These are phyloP conservation scores for Cryphonectria japonica DNA, from an alignment of 2,329 filamentous ascomycete species.

Conservation along the genomic window DNA sequence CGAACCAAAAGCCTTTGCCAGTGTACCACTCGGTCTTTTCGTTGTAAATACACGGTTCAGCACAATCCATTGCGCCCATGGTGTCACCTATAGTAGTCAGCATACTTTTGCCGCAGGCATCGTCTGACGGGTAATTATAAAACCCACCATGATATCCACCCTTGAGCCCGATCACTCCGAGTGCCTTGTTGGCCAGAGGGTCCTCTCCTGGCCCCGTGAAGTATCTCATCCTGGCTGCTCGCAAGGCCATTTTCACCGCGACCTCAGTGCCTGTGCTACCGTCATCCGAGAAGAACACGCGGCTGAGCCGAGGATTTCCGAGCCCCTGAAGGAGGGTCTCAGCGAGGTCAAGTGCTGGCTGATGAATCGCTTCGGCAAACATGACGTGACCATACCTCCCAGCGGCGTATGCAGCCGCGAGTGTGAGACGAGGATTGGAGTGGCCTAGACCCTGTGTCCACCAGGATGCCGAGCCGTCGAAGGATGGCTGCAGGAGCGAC, in stretches of 20 bases:
- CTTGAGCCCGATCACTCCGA: constrained; percentile 63
- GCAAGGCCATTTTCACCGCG: constrained; percentile 81
- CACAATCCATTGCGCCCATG: constrained; percentile 85
- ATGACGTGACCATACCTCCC: constrained; percentile 87
- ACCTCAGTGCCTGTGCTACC: constrained; percentile 84
- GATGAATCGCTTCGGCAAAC: constrained; percentile 80
- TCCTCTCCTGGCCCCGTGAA: constrained; percentile 35
- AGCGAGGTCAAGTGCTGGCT: constrained; percentile 73
- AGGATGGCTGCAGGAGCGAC: constrained; percentile 63
- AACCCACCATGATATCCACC: constrained; percentile 75
- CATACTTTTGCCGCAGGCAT: no score
- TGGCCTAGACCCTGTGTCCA: constrained; percentile 91
- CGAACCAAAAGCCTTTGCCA: constrained; percentile 79
- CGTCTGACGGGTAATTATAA: no score
- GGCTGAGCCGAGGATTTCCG: constrained; percentile 65
- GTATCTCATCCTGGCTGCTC: constrained; percentile 69
- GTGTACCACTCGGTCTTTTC: constrained; percentile 86
- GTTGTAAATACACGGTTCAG: constrained; percentile 77
- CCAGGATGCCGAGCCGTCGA: constrained; percentile 87
- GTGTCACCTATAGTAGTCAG: constrained; percentile 57
- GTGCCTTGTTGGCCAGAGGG: neutral
- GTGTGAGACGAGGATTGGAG: constrained; percentile 70
- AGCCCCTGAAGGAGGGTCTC: constrained; percentile 64
- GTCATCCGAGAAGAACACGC: constrained; percentile 84
- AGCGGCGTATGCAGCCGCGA: constrained; percentile 79